Evolutionary conservation across 1,284 basidiomycete genomes (phyloP), one percentile per base, ranked within the genome.

Genomic region (Earliella scabrosa): DNA sequence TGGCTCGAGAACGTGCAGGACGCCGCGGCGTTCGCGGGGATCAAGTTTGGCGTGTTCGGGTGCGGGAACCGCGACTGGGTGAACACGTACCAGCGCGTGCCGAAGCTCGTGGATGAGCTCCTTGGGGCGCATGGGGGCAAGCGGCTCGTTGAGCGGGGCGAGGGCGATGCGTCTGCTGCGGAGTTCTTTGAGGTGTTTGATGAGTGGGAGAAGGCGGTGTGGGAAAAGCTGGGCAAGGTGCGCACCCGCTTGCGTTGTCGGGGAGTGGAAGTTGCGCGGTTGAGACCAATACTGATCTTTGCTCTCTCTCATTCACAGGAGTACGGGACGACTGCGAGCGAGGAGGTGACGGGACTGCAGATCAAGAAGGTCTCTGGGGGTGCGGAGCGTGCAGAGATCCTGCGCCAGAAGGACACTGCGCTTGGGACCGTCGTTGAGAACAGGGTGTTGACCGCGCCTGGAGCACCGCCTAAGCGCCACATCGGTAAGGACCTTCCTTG

Each of bases 1-100:
- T 77, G 74, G 71, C 64, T 82, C n/a, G 64, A 66, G 23, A 66
- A 61, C 45, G 62, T 75, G 3, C 49, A 73, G 20, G 67, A 61
- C 9, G 40, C 29, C 13, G 29, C 63, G 23, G 68, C 68, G 47
- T 66, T 79, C 43, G 57, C 66, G 2, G 73, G 68, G 20, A 72
- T 80, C 24, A 68, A 69, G 43, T 84, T 73, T 60, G 75, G 74
- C 5, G 77, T 84, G 21, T 82, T 84, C 61, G 82, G 81, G 1
- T 80, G 79, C 52, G 82, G 82, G 5, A 80, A 82, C 66, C 75
- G 71, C 49, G 82, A 82, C 63, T 83, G 82, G 82, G 75, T 72
- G n/a, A 63, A 70, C 32, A 82, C 81, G 3, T 83, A 77, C 68
- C 81, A 82, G 66, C 70, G 73, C 16, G 76, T 83, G 32, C 82